Base-by-base conservation (phyloP, 495 filamentous ascomycete genomes). In the Sordaria brevicollis region DNA sequence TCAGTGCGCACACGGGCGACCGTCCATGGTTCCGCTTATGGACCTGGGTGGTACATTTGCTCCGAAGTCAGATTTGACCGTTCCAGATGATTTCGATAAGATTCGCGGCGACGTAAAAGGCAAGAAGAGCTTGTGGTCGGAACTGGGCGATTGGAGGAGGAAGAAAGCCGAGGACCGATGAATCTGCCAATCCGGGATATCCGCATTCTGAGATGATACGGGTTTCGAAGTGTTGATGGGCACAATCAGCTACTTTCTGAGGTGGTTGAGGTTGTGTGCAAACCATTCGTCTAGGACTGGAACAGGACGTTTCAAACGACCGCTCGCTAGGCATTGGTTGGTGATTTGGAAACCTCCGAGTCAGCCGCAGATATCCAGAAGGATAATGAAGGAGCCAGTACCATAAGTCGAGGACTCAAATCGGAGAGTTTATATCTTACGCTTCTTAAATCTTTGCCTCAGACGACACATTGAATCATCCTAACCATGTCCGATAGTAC, bases 1-100 rank as follows among this genome's bases (percentile, higher is more conserved):
- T 73, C 91, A 94, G 74, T 99, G 95, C 78, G 95, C 92, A 19
- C 93, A 93, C 83, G 93, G 92, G 35, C 87, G 92, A 72, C 90
- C 91, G 25, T 89, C 88, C 33, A 89, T 94, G 87, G 84, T 92
- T 10, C 92, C 92, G 5, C 75, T 93, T 25, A 81, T 92, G 8
- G 87, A 91, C 72, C 54, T 91, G 36, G 82, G 82, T 9, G 62
- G 21, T 19, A 19, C 57, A 13, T 8, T n/a, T 8, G 13, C 11
- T 8, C 25, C 10, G 11, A 54, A 5, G 10, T 31, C 9, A 25
- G 19, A 31, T 43, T 68, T n/a, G 36, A 68, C 25, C n/a, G 8
- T 68, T 36, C 8, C 25, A 5, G 8, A 31, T 25, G 49, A 62
- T 25, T 31, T 62, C 17, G 49, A 13, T 31, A 31, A 29, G 25